Evolutionary conservation across 352 stramenopile species (phyloP).

Genomic region (Phytophthora europaea): DNA sequence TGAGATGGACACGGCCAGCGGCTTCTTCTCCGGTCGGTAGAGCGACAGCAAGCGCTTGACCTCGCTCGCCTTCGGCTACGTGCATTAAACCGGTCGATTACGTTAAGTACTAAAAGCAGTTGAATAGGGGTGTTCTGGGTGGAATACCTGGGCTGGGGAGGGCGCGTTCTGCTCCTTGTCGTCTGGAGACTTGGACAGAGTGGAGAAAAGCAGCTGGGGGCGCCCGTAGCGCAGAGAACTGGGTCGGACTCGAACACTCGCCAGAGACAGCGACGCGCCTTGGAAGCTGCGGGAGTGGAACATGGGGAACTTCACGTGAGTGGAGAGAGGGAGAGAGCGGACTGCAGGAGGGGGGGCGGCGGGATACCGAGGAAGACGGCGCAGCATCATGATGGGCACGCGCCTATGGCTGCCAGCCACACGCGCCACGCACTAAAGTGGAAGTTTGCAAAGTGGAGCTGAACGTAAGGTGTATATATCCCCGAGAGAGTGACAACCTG

Average conservation of each 20-base stretch:
- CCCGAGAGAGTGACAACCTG: not conserved
- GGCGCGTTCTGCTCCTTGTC: slow-evolving; percentile 16
- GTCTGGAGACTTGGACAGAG: slow-evolving; percentile 20
- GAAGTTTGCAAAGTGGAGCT: not conserved
- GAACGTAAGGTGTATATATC: slow-evolving; percentile 18
- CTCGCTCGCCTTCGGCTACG: slow-evolving; percentile 33
- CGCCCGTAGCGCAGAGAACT: not conserved
- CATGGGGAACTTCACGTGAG: not conserved
- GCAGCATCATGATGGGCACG: slow-evolving; percentile 27
- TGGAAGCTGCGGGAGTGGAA: slow-evolving; percentile 22
- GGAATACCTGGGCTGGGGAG: slow-evolving; percentile 11
- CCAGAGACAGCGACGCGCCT: slow-evolving; percentile 13
- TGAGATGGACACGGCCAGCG: slow-evolving; percentile 67
- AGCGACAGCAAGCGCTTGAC: slow-evolving; percentile 57
- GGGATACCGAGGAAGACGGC: slow-evolving; percentile 37
- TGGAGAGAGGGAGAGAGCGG: not conserved
- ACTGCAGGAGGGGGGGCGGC: not conserved
- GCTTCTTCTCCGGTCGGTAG: slow-evolving; percentile 80
- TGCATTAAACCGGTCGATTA: not conserved
- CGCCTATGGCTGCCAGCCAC: slow-evolving; percentile 6
- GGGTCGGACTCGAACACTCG: slow-evolving; percentile 1
- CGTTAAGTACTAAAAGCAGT: slow-evolving; percentile 13
- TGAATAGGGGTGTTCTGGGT: not conserved
- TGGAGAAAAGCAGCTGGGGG: slow-evolving; percentile 39
- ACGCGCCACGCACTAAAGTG: slow-evolving; percentile 10